phyloP scores from a whole-genome alignment of 495 filamentous ascomycete species.

The Lophiostoma macrostomum region DNA sequence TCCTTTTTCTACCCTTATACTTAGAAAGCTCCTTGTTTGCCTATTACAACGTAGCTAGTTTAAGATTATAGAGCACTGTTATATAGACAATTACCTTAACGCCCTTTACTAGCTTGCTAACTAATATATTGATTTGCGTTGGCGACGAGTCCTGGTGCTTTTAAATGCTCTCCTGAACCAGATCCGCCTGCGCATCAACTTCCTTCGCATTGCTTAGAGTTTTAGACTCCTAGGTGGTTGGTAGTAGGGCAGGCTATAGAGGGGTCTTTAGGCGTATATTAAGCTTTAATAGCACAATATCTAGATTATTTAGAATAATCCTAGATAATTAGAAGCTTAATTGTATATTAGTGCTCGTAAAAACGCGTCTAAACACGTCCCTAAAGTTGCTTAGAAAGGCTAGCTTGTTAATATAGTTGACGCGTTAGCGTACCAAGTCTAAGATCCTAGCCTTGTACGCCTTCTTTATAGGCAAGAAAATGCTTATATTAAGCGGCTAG shows the following conservation, averaged over 20 bases:
- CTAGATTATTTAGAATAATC: too few relatives aligned
- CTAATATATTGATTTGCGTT: too few relatives aligned
- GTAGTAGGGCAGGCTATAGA: too few relatives aligned
- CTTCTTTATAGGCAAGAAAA: background rate
- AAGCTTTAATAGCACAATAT: too few relatives aligned
- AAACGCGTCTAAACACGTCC: background rate
- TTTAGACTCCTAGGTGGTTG: too few relatives aligned
- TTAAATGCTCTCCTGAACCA: too few relatives aligned
- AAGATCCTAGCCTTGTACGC: background rate
- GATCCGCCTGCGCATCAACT: too few relatives aligned
- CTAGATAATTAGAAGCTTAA: too few relatives aligned
- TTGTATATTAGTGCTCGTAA: background rate
- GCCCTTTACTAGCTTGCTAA: too few relatives aligned
- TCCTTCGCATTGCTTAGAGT: too few relatives aligned
- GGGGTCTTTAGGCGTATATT: too few relatives aligned
- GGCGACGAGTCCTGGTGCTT: too few relatives aligned
- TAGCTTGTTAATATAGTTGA: background rate
- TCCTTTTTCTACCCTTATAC: background rate
- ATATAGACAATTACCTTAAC: background rate
- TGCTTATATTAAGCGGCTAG: background rate
- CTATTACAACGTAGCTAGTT: background rate
- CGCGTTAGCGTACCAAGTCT: background rate
- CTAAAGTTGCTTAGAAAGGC: background rate
- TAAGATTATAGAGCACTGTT: background rate
- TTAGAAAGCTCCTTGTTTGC: background rate